These are phyloP conservation scores for Taiozyma onychis DNA, from an alignment of 1,139 yeast species.

Conservation along the genomic window DNA sequence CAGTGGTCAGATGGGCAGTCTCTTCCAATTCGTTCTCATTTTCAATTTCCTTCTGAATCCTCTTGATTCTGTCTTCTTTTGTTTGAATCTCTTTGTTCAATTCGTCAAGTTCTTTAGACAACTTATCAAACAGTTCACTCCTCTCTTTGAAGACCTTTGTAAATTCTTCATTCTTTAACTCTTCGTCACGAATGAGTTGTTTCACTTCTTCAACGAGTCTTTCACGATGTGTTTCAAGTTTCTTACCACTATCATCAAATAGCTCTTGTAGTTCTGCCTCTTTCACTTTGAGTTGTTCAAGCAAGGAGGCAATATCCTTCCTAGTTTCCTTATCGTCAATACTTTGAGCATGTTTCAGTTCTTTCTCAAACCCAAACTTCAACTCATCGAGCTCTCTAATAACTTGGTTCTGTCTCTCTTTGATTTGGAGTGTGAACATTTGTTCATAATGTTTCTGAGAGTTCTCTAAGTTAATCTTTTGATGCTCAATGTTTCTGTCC, in stretches of 20 bases:
- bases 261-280: constrained; percentile 1
- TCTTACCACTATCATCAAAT: constrained; percentile 6
- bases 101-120: constrained; percentile 1
- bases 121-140: not conserved
- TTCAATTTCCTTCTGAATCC: not conserved
- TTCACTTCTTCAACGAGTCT: constrained; percentile 5
- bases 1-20: not conserved
- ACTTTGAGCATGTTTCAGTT: constrained; percentile 1
- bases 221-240: constrained; percentile 4
- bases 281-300: constrained; percentile 4
- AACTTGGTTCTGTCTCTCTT: constrained; percentile 12
- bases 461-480: constrained; percentile 3
- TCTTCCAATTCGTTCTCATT: constrained; percentile 1
- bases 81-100: not conserved
- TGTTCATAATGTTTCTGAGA: constrained; percentile 11
- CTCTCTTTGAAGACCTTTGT: constrained; percentile 8
- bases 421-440: constrained; percentile 10
- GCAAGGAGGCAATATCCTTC: constrained; percentile 9
- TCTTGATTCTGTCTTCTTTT: not conserved
- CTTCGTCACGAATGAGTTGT: constrained; percentile 7
- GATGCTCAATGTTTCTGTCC: constrained; percentile 9
- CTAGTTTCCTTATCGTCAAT: constrained; percentile 6
- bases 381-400: constrained; percentile 16
- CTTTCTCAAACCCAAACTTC: constrained; percentile 1
- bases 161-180: constrained; percentile 13